Conservation (phyloP, 495 filamentous ascomycete species). For the Cryomyces minteri region DNA sequence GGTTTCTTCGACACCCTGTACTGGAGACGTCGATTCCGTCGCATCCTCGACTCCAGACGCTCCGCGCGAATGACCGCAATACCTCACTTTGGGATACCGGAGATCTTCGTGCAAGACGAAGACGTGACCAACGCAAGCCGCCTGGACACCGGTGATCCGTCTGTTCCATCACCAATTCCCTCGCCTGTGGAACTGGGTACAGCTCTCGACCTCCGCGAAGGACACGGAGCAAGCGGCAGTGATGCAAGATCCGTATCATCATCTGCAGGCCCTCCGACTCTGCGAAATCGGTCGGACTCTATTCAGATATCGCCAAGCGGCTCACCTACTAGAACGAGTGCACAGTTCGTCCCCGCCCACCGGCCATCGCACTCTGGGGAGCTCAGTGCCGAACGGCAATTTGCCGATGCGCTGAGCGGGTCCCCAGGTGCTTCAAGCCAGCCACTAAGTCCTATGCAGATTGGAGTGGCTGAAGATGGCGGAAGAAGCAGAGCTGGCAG, state of each 20-base stretch:
- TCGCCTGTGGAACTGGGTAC: slow-evolving; percentile 2
- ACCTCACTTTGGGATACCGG: slow-evolving; percentile 70
- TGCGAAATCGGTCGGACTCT: slow-evolving; percentile 18
- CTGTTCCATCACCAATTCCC: background rate
- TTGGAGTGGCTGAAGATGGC: slow-evolving; percentile 5
- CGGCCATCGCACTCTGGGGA: slow-evolving; percentile 8
- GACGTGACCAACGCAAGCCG: slow-evolving; percentile 17
- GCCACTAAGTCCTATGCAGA: slow-evolving; percentile 17
- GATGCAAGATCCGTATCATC: slow-evolving; percentile 7
- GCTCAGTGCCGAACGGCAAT: slow-evolving; percentile 18
- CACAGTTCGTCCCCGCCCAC: slow-evolving; percentile 3
- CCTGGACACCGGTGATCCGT: slow-evolving; percentile 18
- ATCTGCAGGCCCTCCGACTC: slow-evolving; percentile 6
- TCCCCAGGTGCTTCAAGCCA: slow-evolving; percentile 6
- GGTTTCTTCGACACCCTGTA: slow-evolving; percentile 95
- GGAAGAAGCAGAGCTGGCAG: slow-evolving; percentile 38
- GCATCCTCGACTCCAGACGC: slow-evolving; percentile 43
- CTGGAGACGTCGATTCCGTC: slow-evolving; percentile 70
- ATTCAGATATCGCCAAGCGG: slow-evolving; percentile 16
- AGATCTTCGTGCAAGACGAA: slow-evolving; percentile 71
- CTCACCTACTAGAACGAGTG: slow-evolving; percentile 6
- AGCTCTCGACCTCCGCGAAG: slow-evolving; percentile 8
- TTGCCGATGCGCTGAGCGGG: slow-evolving; percentile 14
- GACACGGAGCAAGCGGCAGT: slow-evolving; percentile 7
- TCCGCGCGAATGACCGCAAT: slow-evolving; percentile 56